Conservation (phyloP, 441 rosid species). For the Theobroma grandiflorum region DNA sequence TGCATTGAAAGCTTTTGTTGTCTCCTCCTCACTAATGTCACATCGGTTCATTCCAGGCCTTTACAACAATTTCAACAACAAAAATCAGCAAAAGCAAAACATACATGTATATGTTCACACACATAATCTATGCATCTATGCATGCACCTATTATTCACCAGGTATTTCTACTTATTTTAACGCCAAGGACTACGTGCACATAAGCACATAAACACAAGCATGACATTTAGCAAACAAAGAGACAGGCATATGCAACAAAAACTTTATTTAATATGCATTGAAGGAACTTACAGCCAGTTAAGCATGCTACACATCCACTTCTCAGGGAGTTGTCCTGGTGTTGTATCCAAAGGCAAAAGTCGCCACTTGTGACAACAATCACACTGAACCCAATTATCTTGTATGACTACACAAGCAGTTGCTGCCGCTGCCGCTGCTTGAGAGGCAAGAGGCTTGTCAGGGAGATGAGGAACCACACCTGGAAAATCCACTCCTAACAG, state of each 20-base stretch:
- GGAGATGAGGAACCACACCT: conserved; percentile 30
- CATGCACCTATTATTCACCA: conserved; percentile 2
- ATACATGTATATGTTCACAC: conserved; percentile 22
- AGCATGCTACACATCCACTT: conserved; percentile 86
- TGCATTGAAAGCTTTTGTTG: conserved; percentile 56
- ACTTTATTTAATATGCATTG: not conserved
- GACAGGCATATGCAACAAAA: conserved; percentile 21
- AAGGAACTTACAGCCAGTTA: conserved; percentile 80
- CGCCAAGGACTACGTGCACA: not conserved
- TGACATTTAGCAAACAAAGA: not conserved
- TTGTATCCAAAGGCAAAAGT: conserved; percentile 62
- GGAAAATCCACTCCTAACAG: conserved; percentile 41
- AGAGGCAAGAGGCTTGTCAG: conserved; percentile 40
- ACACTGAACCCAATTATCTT: conserved; percentile 72
- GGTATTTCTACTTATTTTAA: not conserved
- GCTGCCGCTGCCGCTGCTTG: conserved; percentile 40
- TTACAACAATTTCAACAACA: conserved; percentile 39
- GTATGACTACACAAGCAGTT: conserved; percentile 36
- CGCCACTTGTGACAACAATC: conserved; percentile 79
- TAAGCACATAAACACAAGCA: not conserved
- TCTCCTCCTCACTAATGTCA: conserved; percentile 69
- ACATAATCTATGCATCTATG: conserved; percentile 14
- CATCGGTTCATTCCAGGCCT: conserved; percentile 88
- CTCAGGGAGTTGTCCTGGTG: conserved; percentile 62
- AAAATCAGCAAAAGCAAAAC: conserved; percentile 34